Conservation (phyloP, 495 filamentous ascomycete species). For the Daldinia caldariorum region DNA sequence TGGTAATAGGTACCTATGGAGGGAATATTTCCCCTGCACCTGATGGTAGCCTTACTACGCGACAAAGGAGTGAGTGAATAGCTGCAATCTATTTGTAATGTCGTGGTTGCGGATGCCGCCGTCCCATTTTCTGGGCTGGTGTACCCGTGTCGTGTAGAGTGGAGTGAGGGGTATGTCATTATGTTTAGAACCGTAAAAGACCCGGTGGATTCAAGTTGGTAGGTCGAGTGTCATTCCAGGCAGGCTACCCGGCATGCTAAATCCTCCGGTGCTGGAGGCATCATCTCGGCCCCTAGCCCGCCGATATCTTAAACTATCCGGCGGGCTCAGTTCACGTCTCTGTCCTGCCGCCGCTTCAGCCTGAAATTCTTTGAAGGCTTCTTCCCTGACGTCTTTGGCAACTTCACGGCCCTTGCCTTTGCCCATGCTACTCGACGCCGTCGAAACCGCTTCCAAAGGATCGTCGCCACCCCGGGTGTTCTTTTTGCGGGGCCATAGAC, state of each 20-base stretch:
- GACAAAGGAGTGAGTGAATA: slow-evolving; percentile 4
- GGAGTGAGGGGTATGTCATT: not conserved
- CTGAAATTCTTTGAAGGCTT: slow-evolving; percentile 57
- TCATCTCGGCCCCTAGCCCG: slow-evolving; percentile 48
- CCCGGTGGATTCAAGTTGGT: slow-evolving; percentile 18
- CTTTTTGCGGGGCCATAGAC: slow-evolving; percentile 90
- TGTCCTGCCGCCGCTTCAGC: slow-evolving; percentile 51
- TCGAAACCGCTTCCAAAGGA: slow-evolving; percentile 50
- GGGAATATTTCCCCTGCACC: slow-evolving; percentile 1
- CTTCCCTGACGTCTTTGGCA: slow-evolving; percentile 57
- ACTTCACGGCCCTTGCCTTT: slow-evolving; percentile 62
- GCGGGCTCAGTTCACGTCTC: slow-evolving; percentile 48
- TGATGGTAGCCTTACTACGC: not conserved
- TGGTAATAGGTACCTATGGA: not conserved
- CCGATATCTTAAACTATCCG: slow-evolving; percentile 50
- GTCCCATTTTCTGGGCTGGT: not conserved
- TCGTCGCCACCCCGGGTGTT: slow-evolving; percentile 76
- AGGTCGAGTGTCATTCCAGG: slow-evolving; percentile 44
- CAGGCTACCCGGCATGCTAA: slow-evolving; percentile 40
- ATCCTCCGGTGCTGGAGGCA: slow-evolving; percentile 46
- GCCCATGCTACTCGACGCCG: slow-evolving; percentile 46
- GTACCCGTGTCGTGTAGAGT: not conserved
- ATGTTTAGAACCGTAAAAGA: not conserved
- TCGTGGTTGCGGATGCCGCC: not conserved
- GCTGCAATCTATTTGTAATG: not conserved